Percentiles rank a stretch among this genome's conserved stretches.
Conservation (phyloP, 768 basidiomycete species). For the Hygrophorus russula region DNA sequence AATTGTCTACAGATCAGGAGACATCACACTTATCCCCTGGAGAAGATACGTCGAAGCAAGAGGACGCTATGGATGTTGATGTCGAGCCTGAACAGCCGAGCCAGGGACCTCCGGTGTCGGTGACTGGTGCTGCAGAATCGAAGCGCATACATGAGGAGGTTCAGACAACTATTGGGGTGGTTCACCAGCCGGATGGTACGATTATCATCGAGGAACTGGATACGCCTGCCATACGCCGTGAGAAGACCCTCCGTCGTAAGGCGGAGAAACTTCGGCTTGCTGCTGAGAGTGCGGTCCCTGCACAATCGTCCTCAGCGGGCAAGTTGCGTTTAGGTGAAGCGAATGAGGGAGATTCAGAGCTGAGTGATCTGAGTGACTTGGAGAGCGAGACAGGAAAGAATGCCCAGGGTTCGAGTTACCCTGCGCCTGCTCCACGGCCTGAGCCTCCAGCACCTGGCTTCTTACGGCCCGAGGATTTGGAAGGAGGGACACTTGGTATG, state of each 20-base stretch:
- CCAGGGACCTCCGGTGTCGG: not conserved
- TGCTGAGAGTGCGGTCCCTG: not conserved
- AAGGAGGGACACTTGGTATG: constrained; percentile 54
- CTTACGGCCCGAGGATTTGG: constrained; percentile 5
- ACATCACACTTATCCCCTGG: not conserved
- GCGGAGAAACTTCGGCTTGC: constrained; percentile 20
- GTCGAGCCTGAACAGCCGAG: not conserved
- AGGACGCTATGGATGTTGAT: not conserved
- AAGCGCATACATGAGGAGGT: not conserved
- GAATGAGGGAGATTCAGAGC: constrained; percentile 24
- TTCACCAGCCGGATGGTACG: constrained; percentile 24
- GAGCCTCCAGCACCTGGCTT: constrained; percentile 1
- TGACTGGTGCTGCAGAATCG: not conserved
- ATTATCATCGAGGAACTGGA: constrained; percentile 65
- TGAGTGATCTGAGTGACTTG: constrained; percentile 36
- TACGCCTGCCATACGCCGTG: constrained; percentile 54
- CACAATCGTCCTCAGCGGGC: not conserved
- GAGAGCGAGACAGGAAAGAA: constrained; percentile 15
- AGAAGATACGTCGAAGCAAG: too few species aligned
- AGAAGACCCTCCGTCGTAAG: constrained; percentile 41
- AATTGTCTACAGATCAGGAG: not conserved
- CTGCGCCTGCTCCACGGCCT: constrained; percentile 1
- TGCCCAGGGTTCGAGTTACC: constrained; percentile 1
- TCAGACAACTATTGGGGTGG: not conserved
- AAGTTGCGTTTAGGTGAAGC: not conserved